phyloP scores from a whole-genome alignment of 192 early-diverging fungal species.

The Rhizoclosmatium globosum region DNA sequence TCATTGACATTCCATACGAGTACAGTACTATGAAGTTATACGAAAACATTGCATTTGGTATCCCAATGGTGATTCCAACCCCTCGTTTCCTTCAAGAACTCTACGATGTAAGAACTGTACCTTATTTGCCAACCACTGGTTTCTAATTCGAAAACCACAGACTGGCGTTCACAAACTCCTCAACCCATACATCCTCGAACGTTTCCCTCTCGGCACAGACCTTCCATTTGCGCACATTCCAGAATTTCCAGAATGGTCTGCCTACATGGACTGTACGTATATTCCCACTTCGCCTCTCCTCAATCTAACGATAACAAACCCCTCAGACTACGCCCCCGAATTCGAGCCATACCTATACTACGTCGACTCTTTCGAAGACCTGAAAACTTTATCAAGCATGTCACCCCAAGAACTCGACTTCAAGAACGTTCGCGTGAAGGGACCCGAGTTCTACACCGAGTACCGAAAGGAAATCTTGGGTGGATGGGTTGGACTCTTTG shows the following conservation, averaged over 20 bases:
- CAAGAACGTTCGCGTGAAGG: slow-evolving; percentile 10
- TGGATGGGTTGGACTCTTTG: slow-evolving; percentile 22
- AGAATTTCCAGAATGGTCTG: slow-evolving; percentile 16
- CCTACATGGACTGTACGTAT: slow-evolving; percentile 22
- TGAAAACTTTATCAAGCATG: background rate
- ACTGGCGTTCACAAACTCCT: slow-evolving; percentile 6
- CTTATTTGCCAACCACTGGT: background rate
- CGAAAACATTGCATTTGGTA: slow-evolving; percentile 37
- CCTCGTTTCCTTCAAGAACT: slow-evolving; percentile 20
- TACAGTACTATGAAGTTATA: slow-evolving; percentile 37
- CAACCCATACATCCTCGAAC: slow-evolving; percentile 12
- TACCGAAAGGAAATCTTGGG: slow-evolving; percentile 13
- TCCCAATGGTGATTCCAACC: slow-evolving; percentile 26
- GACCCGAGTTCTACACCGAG: slow-evolving; percentile 6
- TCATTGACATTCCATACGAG: slow-evolving; percentile 38
- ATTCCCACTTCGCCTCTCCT: too few species aligned
- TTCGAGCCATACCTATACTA: slow-evolving; percentile 30
- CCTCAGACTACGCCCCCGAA: slow-evolving; percentile 15
- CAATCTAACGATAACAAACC: too few species aligned
- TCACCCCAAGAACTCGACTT: slow-evolving; percentile 1
- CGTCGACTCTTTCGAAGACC: slow-evolving; percentile 8
- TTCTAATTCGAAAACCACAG: background rate
- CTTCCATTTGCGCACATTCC: background rate
- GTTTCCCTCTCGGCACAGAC: slow-evolving; percentile 3
- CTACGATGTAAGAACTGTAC: background rate